phyloP scores from a whole-genome alignment of 176 grass and related monocot species.

The Zea luxurians region DNA sequence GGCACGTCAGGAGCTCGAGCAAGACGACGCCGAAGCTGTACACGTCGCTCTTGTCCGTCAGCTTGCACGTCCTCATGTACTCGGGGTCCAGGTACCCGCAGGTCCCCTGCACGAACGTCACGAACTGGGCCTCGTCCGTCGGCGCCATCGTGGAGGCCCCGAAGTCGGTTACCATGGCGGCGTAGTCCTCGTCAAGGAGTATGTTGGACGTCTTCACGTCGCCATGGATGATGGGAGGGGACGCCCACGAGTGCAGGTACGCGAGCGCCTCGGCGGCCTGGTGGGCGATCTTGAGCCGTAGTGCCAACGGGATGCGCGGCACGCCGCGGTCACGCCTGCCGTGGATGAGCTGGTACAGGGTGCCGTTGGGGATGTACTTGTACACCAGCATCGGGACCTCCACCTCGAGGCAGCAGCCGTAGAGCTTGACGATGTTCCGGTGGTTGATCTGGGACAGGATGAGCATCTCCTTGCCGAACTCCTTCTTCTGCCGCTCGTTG shows the following conservation, averaged over 20 bases:
- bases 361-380: conserved; percentile 56
- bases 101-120: conserved; percentile 59
- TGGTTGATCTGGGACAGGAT: conserved; percentile 78
- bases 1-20: conserved; percentile 51
- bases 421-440: conserved; percentile 53
- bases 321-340: neutral
- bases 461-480: conserved; percentile 79
- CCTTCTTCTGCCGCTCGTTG: conserved; percentile 67
- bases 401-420: conserved; percentile 59
- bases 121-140: conserved; percentile 43
- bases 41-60: conserved; percentile 62
- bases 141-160: conserved; percentile 55
- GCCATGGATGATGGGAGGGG: conserved; percentile 52
- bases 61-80: conserved; percentile 44
- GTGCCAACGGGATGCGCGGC: conserved; percentile 16
- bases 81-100: conserved; percentile 63
- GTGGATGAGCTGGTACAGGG: conserved; percentile 46
- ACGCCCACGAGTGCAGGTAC: conserved; percentile 64
- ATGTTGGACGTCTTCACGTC: conserved; percentile 67
- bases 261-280: conserved; percentile 62
- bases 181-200: conserved; percentile 50
- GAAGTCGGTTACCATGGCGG: conserved; percentile 56
- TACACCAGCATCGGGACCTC: conserved; percentile 65
- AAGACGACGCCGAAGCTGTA: conserved; percentile 68
- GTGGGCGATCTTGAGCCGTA: conserved; percentile 47